phyloP scores from a whole-genome alignment of 805 yeast genomes.

The Sungouiella blattae region DNA sequence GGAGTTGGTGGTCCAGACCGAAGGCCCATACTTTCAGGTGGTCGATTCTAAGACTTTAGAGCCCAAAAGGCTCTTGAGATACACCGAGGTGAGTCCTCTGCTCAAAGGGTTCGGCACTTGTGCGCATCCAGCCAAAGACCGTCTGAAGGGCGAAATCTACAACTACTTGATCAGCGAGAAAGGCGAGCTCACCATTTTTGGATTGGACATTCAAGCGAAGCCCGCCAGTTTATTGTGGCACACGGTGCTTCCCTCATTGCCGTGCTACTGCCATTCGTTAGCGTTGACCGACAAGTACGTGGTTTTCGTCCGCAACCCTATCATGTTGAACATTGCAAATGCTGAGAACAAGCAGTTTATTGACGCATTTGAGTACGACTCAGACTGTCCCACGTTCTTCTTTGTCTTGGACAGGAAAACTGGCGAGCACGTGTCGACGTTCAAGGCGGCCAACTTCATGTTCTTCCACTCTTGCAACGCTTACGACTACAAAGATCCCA shows the following conservation, averaged over 20 bases:
- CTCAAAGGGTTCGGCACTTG: background rate
- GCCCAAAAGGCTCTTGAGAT: background rate
- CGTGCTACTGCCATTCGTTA: slow-evolving; percentile 1
- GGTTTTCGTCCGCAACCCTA: background rate
- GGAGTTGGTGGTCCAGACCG: background rate
- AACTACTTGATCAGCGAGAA: background rate
- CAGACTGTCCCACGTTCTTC: slow-evolving; percentile 1
- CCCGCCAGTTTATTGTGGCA: slow-evolving; percentile 1
- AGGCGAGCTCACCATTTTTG: slow-evolving; percentile 1
- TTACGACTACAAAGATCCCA: background rate
- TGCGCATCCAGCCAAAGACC: background rate
- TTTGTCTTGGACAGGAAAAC: background rate
- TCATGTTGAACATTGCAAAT: background rate
- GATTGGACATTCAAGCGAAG: slow-evolving; percentile 1
- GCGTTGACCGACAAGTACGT: slow-evolving; percentile 1
- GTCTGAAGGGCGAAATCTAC: background rate
- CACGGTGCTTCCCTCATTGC: background rate
- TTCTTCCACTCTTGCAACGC: slow-evolving; percentile 1
- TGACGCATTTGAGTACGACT: slow-evolving; percentile 1
- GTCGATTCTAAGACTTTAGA: background rate
- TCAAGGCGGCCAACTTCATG: slow-evolving; percentile 1
- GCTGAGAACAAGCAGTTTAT: background rate
- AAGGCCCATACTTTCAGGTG: background rate
- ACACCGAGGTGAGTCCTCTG: slow-evolving; percentile 1
- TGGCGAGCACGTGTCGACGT: background rate